Evolutionary conservation across 768 basidiomycete species (phyloP).

Genomic region (Sistotremastrum niveocremeum): DNA sequence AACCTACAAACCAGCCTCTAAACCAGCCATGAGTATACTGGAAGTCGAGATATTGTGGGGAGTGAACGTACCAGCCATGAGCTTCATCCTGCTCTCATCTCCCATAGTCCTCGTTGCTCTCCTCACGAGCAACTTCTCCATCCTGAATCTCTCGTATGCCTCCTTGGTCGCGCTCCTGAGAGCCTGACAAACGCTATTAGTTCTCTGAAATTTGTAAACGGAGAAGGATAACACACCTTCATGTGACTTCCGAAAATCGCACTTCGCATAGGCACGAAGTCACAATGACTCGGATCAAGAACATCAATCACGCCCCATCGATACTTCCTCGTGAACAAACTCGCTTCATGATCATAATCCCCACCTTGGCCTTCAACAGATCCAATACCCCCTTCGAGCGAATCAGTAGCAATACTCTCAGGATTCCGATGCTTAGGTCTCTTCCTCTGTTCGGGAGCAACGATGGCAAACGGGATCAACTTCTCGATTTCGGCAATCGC

Average conservation of each 20-base stretch:
- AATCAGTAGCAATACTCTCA: not conserved
- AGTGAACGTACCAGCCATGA: slow-evolving; percentile 47
- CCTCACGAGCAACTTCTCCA: slow-evolving; percentile 78
- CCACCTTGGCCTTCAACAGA: slow-evolving; percentile 2
- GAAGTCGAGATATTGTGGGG: not conserved
- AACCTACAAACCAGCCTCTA: too few species aligned
- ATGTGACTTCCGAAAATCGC: slow-evolving; percentile 76
- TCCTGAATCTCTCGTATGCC: slow-evolving; percentile 88
- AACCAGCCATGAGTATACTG: too few species aligned
- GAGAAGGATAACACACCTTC: slow-evolving; percentile 37
- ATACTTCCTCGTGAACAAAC: slow-evolving; percentile 65
- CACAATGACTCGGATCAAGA: slow-evolving; percentile 73
- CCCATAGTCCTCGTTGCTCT: slow-evolving; percentile 71
- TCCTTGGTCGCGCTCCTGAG: slow-evolving; percentile 77
- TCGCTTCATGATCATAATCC: slow-evolving; percentile 13
- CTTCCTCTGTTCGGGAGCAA: slow-evolving; percentile 50
- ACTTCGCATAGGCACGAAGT: slow-evolving; percentile 75
- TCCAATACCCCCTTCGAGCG: not conserved
- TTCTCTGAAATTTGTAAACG: not conserved
- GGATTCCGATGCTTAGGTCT: slow-evolving; percentile 1
- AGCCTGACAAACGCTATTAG: slow-evolving; percentile 29
- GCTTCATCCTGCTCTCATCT: slow-evolving; percentile 55
- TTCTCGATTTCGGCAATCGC: slow-evolving; percentile 41
- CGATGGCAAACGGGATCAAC: slow-evolving; percentile 66
- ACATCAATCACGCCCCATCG: slow-evolving; percentile 87